Conservation (phyloP, 176 grass and related monocot genomes). For the sorghum (Sorghum bicolor) region DNA sequence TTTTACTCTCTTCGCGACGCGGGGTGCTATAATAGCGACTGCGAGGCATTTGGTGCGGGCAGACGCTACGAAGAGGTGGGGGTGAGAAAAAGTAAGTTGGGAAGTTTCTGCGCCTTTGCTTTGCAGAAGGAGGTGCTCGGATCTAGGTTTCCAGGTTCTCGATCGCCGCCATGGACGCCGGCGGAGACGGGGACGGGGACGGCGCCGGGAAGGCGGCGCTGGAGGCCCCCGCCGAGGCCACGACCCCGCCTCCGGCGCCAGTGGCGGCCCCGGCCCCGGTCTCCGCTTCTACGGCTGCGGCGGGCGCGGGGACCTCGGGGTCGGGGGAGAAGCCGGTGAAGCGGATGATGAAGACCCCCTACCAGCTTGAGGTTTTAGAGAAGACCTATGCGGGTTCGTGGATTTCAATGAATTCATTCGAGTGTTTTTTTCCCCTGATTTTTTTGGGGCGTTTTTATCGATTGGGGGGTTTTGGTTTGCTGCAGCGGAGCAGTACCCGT, state of each 20-base stretch:
- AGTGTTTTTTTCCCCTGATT: not conserved
- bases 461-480: slow-evolving; percentile 26
- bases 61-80: slow-evolving; percentile 19
- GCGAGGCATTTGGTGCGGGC: slow-evolving; percentile 9
- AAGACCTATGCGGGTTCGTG: slow-evolving; percentile 72
- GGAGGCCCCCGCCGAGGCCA: slow-evolving; percentile 3
- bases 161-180: slow-evolving; percentile 46
- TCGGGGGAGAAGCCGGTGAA: slow-evolving; percentile 63
- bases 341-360: slow-evolving; percentile 96
- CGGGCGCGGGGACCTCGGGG: slow-evolving; percentile 21
- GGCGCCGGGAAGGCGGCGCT: slow-evolving; percentile 16
- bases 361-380: slow-evolving; percentile 89
- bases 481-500: slow-evolving; percentile 85
- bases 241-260: slow-evolving; percentile 1
- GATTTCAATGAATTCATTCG: slow-evolving; percentile 9
- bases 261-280: not conserved
- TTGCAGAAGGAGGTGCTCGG: slow-evolving; percentile 23
- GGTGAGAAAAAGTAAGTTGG: slow-evolving; percentile 4
- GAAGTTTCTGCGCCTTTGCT: slow-evolving; percentile 9
- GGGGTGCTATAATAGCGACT: slow-evolving; percentile 25
- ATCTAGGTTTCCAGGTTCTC: slow-evolving; percentile 55
- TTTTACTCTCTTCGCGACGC: not conserved
- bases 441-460: not conserved
- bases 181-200: slow-evolving; percentile 28
- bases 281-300: not conserved